Percentiles rank a stretch among this genome's conserved stretches.
These are phyloP conservation scores for Biscutella laevigata DNA, from an alignment of 441 rosid genomes.

Conservation along the genomic window DNA sequence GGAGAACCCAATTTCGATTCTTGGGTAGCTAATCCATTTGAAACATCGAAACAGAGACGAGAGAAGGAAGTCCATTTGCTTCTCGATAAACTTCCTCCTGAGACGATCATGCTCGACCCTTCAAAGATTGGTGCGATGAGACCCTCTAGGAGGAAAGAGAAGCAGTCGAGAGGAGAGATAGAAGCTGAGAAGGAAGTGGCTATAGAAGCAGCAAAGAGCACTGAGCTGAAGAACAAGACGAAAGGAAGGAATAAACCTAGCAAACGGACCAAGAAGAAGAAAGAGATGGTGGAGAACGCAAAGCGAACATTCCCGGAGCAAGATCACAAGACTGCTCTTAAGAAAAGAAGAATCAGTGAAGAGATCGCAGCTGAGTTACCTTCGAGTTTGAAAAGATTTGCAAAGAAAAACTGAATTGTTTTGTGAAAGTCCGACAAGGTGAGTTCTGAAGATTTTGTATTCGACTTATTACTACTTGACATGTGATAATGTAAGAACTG, in stretches of 20 bases:
- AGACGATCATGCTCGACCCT: slow-evolving; percentile 83
- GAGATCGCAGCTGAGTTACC: slow-evolving; percentile 48
- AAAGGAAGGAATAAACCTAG: slow-evolving; percentile 81
- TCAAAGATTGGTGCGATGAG: slow-evolving; percentile 70
- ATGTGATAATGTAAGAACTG: too few relatives aligned
- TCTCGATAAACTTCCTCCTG: slow-evolving; percentile 89
- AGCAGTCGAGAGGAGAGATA: slow-evolving; percentile 41
- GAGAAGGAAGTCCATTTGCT: slow-evolving; percentile 78
- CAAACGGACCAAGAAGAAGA: slow-evolving; percentile 51
- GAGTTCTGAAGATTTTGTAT: too few relatives aligned
- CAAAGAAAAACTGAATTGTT: slow-evolving; percentile 3
- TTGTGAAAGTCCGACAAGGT: too few relatives aligned
- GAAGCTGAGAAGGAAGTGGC: slow-evolving; percentile 66
- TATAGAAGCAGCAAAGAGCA: slow-evolving; percentile 44
- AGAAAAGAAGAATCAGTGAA: slow-evolving; percentile 47
- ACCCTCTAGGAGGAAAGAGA: slow-evolving; percentile 47
- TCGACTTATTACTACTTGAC: too few relatives aligned
- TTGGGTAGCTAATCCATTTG: slow-evolving; percentile 88
- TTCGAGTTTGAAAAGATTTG: slow-evolving; percentile 21
- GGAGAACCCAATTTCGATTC: slow-evolving; percentile 94
- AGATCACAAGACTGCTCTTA: slow-evolving; percentile 25
- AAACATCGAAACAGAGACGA: slow-evolving; percentile 75
- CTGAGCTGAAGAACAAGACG: slow-evolving; percentile 53
- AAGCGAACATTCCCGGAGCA: slow-evolving; percentile 70
- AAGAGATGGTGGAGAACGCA: slow-evolving; percentile 40